Conservation (phyloP, 352 stramenopile species). For the Phytophthora capsici region DNA sequence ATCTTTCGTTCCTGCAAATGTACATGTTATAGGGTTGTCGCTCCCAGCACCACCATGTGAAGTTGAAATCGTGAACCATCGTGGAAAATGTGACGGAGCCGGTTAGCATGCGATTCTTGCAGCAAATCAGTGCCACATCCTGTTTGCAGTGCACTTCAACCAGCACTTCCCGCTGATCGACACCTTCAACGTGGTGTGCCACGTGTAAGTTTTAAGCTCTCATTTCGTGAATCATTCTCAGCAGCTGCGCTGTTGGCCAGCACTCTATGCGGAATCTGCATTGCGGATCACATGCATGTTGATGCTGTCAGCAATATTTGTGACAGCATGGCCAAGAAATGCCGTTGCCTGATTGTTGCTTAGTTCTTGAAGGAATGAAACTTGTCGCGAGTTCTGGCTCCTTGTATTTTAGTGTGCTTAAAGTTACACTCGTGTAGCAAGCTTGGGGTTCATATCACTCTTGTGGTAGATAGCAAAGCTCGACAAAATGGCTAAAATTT, state of each 20-base stretch:
- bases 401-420: background rate
- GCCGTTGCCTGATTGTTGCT: conserved; percentile 9
- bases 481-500: conserved; percentile 31
- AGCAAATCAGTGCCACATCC: conserved; percentile 22
- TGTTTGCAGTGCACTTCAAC: conserved; percentile 36
- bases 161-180: conserved; percentile 23
- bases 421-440: background rate
- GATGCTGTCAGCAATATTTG: too few relatives aligned
- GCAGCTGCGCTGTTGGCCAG: conserved; percentile 19
- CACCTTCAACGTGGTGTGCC: conserved; percentile 22
- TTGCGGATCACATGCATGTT: conserved; percentile 3
- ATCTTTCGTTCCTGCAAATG: too few relatives aligned
- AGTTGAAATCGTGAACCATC: background rate
- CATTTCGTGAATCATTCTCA: conserved; percentile 8
- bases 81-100: conserved; percentile 32
- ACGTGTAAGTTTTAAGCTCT: conserved; percentile 13
- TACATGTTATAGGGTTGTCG: too few relatives aligned
- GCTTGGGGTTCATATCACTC: conserved; percentile 26
- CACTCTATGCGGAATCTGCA: conserved; percentile 1
- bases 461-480: conserved; percentile 19
- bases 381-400: conserved; percentile 23
- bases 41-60: too few relatives aligned
- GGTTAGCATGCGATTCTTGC: conserved; percentile 30
- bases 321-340: background rate
- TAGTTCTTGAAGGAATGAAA: conserved; percentile 16